Percentiles rank a stretch among this genome's conserved stretches.
Evolutionary conservation across 768 basidiomycete species (phyloP).

Genomic region (Termitomyces titanicus): DNA sequence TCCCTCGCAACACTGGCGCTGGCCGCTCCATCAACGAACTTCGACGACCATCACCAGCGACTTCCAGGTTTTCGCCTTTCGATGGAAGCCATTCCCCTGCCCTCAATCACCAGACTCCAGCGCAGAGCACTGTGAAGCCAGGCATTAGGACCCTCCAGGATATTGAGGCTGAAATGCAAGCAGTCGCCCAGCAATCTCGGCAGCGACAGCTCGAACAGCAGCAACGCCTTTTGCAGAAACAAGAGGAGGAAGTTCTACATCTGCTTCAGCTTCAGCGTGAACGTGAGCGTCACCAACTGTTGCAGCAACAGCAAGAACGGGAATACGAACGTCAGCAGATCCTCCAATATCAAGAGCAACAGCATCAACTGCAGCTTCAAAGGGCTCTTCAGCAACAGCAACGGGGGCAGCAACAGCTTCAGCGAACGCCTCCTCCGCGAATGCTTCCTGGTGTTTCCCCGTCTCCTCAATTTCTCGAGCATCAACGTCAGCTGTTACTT

Average conservation of each 20-base stretch:
- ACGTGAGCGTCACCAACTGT: constrained; percentile 25
- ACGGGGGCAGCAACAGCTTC: constrained; percentile 43
- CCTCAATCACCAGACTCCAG: constrained; percentile 27
- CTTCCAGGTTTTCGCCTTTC: constrained; percentile 38
- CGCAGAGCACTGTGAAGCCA: constrained; percentile 29
- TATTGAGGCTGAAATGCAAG: constrained; percentile 82
- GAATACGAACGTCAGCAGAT: constrained; percentile 41
- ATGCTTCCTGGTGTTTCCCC: constrained; percentile 66
- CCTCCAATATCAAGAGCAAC: constrained; percentile 45
- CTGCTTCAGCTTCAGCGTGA: constrained; percentile 31
- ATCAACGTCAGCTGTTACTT: constrained; percentile 65
- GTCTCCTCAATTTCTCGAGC: constrained; percentile 77
- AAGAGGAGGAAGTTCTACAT: constrained; percentile 32
- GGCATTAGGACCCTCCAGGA: constrained; percentile 70
- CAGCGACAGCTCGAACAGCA: constrained; percentile 21
- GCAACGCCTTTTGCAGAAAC: constrained; percentile 41
- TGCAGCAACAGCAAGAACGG: constrained; percentile 18
- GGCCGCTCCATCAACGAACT: constrained; percentile 37
- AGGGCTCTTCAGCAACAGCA: constrained; percentile 47
- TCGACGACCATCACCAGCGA: constrained; percentile 27
- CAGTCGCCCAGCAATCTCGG: constrained; percentile 45
- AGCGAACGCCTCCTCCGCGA: constrained; percentile 66
- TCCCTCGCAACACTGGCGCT: constrained; percentile 52
- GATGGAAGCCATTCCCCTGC: constrained; percentile 18
- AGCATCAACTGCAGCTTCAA: constrained; percentile 46